Base-by-base conservation (phyloP, 1,139 yeast species). In the Yamadazyma oceani region DNA sequence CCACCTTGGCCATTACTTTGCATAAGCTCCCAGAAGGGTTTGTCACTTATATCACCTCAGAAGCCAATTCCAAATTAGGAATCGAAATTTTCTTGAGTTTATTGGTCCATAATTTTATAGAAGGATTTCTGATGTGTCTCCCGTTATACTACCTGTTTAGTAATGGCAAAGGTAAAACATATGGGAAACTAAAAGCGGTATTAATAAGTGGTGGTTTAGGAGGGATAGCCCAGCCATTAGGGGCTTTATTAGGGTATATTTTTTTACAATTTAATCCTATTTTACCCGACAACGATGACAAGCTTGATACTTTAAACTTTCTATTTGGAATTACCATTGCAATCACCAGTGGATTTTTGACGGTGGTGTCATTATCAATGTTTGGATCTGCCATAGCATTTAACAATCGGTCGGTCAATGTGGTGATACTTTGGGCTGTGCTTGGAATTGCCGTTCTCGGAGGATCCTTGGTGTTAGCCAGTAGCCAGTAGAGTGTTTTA, bases 11-110 rank as follows among this genome's bases (percentile, higher is more conserved):
- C 0, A 80, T 92, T 26, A 78, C 95, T 1, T 64, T 92, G 27
- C 98, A 92, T 62, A 90, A 92, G 57, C 70, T 92, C 24, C 98
- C 98, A 0, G 98, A 92, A 61, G 98, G 98, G 0, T 86, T 92
- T 52, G 79, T 92, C 39, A 85, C 95, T 27, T 92, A 75, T 57
- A 79, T 90, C 2, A 85, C 95, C 0, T 74, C 89, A 0, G 79
- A 80, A 46, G 86, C 95, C 1, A 80, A 86, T 53, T 80, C 84
- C 1, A 64, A 73, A 34, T 63, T 89, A 22, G 97, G 97, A 0
- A 54, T 88, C 24, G 76, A 87, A 13, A 87, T 92, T 10, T 90
- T 92, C 53, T 57, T 89, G 17, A 88, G 96, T 39, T 71, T 92
- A 50, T 78, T 90, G 15, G 78, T 90, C 22, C 98, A 92, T 63